Percentiles rank a stretch among this genome's conserved stretches.
Conservation (phyloP, 345 rosid genomes). For the Brassica juncea region DNA sequence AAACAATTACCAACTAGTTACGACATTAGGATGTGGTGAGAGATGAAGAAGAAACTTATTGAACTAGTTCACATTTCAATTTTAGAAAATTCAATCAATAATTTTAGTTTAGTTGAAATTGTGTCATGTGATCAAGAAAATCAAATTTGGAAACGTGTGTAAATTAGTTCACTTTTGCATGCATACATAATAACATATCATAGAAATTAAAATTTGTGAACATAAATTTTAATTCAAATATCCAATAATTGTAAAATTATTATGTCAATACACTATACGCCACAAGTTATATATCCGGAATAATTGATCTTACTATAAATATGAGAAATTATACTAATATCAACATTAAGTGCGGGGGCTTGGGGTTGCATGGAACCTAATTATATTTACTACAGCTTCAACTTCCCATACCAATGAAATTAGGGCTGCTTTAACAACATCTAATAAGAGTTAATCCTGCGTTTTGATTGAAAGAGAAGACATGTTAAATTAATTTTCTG, state of each 20-base stretch:
- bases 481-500: constrained; percentile 22
- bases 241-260: not conserved
- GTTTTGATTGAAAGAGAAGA: constrained; percentile 25
- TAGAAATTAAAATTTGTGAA: not conserved
- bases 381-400: not conserved
- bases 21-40: constrained; percentile 2
- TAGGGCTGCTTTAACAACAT: not conserved
- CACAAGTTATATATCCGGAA: not conserved
- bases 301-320: not conserved
- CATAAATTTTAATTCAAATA: not conserved
- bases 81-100: not conserved
- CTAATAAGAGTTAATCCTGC: constrained; percentile 10
- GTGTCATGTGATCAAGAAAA: not conserved
- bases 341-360: not conserved
- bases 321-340: not conserved
- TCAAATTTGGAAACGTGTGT: not conserved
- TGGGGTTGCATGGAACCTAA: constrained; percentile 13
- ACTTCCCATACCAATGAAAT: constrained; percentile 1
- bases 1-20: not conserved
- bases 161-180: not conserved
- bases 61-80: not conserved
- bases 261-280: not conserved
- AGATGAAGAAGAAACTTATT: not conserved
- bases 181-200: not conserved
- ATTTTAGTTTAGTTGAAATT: not conserved